Base-by-base conservation (phyloP, 2,329 filamentous ascomycete species). In the Fusarium decemcellulare region DNA sequence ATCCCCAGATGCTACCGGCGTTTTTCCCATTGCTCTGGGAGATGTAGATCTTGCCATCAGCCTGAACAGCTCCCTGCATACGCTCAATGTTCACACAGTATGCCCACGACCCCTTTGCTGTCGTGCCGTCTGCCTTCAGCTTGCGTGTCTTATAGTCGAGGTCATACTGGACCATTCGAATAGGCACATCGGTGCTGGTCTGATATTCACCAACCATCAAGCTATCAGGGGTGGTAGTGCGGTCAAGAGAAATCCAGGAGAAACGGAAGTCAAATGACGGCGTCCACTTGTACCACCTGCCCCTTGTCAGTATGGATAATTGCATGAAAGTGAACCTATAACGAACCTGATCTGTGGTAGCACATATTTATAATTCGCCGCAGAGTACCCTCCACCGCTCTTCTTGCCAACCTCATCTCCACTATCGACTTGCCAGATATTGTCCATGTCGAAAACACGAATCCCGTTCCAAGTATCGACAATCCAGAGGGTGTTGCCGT, bases 221-320 rank as follows among this genome's bases (percentile, higher is more conserved):
- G 32, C 71, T 76, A 59, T 78, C 72, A 4, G 76, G 75, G 8
- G 59, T 68, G 34, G 74, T 73, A 29, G 74, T 80, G 36, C 78
- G 72, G 65, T 81, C 79, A n/a, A 81, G 75, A 2, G 78, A 71
- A 39, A 80, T 70, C 62, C 66, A 81, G 15, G 78, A 79, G 73
- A 76, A 77, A 15, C 74, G 73, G 71, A 80, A 79, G 6, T 71
- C 60, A 32, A 77, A 75, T 37, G 60, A 51, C 1, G 66, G 63
- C 3, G 71, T 72, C 67, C 66, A 75, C 37, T 73, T 75, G 59
- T 73, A 74, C 72, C 65, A 74, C 34, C 69, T 72, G 14, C 5
- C 46, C 12, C 3, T n/a, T 53, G 30, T 42, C 15, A 46, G 34
- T 46, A 29, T 56, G 12, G 29, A 12, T 12, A 7, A 8, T n/a